Evolutionary conservation across 495 filamentous ascomycete genomes (phyloP), one percentile per base, ranked within the genome.

Genomic region (Hypoxylon trugodes): DNA sequence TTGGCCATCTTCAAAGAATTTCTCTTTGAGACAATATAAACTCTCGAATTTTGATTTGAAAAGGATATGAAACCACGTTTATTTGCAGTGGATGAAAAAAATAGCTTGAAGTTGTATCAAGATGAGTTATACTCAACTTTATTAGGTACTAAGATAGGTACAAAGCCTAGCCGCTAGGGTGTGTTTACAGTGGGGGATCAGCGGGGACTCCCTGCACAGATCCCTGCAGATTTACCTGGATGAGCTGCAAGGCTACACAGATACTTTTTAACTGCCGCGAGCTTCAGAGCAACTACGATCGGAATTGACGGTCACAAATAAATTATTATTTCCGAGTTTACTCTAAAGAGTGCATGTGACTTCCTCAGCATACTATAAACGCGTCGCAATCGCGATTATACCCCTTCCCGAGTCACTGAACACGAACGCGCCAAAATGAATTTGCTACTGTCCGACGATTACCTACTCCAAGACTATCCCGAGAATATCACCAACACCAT

Each of bases 401-500:
- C 7, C 21, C n/a, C 16, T 43, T 42, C n/a, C 9, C 28, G 8
- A 45, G 25, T 22, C 19, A 30, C 28, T 4, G 37, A 65, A 57
- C 24, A 68, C 68, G 64, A 66, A 28, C 36, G 25, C 26, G 46
- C 49, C 66, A 59, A 55, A n/a, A 82, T 82, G 80, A 82, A 82
- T 68, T 61, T 82, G n/a, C 61, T 82, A 4, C 76, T 82, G 5
- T 81, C 80, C 15, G 80, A 81, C 70, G 79, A 83, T 47, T 82
- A 80, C 66, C 90, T 98, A 36, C 90, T 92, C 3, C 93, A 97
- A 80, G 95, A 98, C 71, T 96, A 96, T 69, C 95, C 95, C 37
- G 96, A 98, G 66, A 84, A 88, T 19, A 85, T 96, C 49, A 90
- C 88, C 41, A 92, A 90, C 68, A 90, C 88, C 43, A 87, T 98